Evolutionary conservation across 2,329 filamentous ascomycete species (phyloP).

Genomic region (Apiospora hydei): DNA sequence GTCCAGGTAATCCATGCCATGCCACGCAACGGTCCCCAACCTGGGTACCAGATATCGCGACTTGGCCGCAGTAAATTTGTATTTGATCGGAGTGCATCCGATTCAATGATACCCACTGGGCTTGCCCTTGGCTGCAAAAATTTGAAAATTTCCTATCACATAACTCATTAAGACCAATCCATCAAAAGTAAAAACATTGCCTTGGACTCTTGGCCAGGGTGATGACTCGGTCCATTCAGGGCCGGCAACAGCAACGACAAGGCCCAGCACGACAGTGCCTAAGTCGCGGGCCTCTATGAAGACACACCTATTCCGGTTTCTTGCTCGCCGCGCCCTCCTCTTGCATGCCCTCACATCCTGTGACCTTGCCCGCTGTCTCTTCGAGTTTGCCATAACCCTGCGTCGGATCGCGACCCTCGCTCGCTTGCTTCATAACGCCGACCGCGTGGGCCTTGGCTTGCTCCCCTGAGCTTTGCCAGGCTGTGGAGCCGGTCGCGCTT

Average conservation of each 20-base stretch:
- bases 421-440: constrained; percentile 67
- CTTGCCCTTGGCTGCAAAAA: background rate
- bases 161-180: background rate
- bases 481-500: constrained; percentile 64
- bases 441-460: constrained; percentile 69
- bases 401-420: constrained; percentile 60
- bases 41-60: background rate
- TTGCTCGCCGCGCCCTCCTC: constrained; percentile 64
- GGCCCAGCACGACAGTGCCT: background rate
- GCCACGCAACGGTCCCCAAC: background rate
- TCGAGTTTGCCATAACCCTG: constrained; percentile 70
- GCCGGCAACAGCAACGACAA: background rate
- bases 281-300: background rate
- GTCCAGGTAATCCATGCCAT: background rate
- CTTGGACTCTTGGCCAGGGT: constrained; percentile 10
- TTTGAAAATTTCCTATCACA: background rate
- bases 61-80: background rate
- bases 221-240: constrained; percentile 23
- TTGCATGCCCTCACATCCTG: constrained; percentile 75
- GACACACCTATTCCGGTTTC: constrained; percentile 32
- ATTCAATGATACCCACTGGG: background rate
- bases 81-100: background rate
- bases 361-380: constrained; percentile 67
- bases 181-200: background rate
- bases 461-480: constrained; percentile 70